Percentiles rank a stretch among this genome's conserved stretches.
Conservation (phyloP, 2,329 filamentous ascomycete species). For the Fusarium dlaminii region DNA sequence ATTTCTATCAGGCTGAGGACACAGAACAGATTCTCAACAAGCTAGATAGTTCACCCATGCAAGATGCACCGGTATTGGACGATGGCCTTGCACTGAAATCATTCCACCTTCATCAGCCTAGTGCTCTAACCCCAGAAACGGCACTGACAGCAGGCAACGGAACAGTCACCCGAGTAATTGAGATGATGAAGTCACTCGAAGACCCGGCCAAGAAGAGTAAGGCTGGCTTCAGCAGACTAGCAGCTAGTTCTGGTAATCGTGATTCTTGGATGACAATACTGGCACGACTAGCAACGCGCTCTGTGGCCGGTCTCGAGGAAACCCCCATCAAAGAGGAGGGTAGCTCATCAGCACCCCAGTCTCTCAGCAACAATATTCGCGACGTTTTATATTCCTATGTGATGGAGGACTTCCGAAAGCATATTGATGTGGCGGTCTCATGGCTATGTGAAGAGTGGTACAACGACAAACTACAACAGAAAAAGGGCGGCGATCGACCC, state of each 20-base stretch:
- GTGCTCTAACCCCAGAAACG: constrained; percentile 75
- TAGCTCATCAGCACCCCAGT: constrained; percentile 49
- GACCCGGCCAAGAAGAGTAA: constrained; percentile 71
- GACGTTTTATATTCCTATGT: constrained; percentile 86
- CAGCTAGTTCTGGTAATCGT: constrained; percentile 83
- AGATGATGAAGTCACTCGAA: constrained; percentile 78
- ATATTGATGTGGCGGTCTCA: constrained; percentile 88
- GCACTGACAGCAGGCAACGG: constrained; percentile 78
- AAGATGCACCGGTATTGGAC: constrained; percentile 47
- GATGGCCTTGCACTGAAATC: constrained; percentile 73
- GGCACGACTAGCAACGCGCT: constrained; percentile 83
- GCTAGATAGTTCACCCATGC: constrained; percentile 73
- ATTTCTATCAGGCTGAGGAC: constrained; percentile 81
- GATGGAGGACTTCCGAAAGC: constrained; percentile 88
- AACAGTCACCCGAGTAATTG: constrained; percentile 80
- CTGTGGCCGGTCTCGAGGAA: constrained; percentile 75
- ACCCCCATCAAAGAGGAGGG: constrained; percentile 66
- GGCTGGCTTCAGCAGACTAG: constrained; percentile 83
- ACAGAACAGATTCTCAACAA: constrained; percentile 82
- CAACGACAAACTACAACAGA: constrained; percentile 72
- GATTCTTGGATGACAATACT: constrained; percentile 94
- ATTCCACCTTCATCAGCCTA: constrained; percentile 82
- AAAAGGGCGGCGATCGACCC: constrained; percentile 57
- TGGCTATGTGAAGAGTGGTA: constrained; percentile 99
- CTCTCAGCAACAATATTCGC: constrained; percentile 76